These are phyloP conservation scores for Mollisiaceae sp. DNA, from an alignment of 2,329 filamentous ascomycete genomes.

Conservation along the genomic window DNA sequence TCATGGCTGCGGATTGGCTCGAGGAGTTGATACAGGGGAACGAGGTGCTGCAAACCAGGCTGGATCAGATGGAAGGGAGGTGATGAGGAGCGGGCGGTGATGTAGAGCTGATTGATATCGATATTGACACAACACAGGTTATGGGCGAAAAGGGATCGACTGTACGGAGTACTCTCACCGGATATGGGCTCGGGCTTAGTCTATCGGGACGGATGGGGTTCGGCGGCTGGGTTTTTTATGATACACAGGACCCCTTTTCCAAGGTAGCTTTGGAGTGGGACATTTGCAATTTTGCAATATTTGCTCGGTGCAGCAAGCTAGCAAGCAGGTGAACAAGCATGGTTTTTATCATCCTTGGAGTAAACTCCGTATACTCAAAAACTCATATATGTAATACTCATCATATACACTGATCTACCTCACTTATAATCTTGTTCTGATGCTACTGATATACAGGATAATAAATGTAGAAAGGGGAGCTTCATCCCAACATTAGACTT, in stretches of 20 bases:
- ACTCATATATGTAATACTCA: neutral
- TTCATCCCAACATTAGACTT: too few relatives aligned
- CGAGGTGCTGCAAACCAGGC: constrained; percentile 58
- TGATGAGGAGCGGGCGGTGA: neutral
- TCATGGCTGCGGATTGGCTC: constrained; percentile 79
- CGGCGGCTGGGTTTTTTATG: constrained; percentile 17
- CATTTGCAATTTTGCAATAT: neutral
- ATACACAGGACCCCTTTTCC: constrained; percentile 21
- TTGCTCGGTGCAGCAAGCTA: constrained; percentile 1
- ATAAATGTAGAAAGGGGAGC: too few relatives aligned
- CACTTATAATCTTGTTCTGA: neutral
- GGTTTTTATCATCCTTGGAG: constrained; percentile 5
- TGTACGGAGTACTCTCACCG: neutral
- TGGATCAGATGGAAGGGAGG: constrained; percentile 51
- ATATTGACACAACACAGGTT: neutral
- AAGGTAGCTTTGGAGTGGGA: constrained; percentile 8
- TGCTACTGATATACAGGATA: too few relatives aligned
- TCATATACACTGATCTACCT: neutral
- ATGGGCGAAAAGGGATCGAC: constrained; percentile 5
- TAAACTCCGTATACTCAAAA: neutral
- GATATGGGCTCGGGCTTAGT: constrained; percentile 15
- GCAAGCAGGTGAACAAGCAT: neutral
- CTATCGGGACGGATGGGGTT: constrained; percentile 4
- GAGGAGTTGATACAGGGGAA: constrained; percentile 75
- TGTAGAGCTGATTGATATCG: neutral